phyloP scores from a whole-genome alignment of 176 grass and related monocot species.

The Carex parvula region DNA sequence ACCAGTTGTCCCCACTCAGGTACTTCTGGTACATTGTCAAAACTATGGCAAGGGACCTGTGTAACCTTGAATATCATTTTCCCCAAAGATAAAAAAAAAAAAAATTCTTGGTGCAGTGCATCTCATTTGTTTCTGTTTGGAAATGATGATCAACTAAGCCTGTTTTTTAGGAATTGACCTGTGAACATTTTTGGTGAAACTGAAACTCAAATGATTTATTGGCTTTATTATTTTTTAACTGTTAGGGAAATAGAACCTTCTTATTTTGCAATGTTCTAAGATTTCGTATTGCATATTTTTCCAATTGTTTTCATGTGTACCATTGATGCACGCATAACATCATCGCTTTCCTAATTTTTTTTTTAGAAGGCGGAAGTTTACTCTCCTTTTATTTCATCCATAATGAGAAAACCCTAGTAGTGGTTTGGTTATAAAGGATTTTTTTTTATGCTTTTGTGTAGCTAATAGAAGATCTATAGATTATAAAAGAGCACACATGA shows the following conservation, averaged over 20 bases:
- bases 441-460: background rate
- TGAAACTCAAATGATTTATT: background rate
- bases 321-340: background rate
- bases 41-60: background rate
- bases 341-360: background rate
- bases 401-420: background rate
- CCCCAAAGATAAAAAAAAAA: background rate
- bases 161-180: background rate
- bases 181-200: background rate
- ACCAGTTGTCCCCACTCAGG: conserved; percentile 51
- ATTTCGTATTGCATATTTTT: background rate
- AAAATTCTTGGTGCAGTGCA: background rate
- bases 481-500: background rate
- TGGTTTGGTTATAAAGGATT: background rate
- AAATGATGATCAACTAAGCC: background rate
- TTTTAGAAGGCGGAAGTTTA: background rate
- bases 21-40: background rate
- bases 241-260: background rate
- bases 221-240: background rate
- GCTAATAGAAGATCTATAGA: background rate
- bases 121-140: background rate
- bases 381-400: background rate
- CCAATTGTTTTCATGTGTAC: background rate
- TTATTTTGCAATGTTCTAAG: background rate
- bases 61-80: background rate